Base-by-base conservation (phyloP, 2,329 filamentous ascomycete species). In the Colletotrichum sp. region DNA sequence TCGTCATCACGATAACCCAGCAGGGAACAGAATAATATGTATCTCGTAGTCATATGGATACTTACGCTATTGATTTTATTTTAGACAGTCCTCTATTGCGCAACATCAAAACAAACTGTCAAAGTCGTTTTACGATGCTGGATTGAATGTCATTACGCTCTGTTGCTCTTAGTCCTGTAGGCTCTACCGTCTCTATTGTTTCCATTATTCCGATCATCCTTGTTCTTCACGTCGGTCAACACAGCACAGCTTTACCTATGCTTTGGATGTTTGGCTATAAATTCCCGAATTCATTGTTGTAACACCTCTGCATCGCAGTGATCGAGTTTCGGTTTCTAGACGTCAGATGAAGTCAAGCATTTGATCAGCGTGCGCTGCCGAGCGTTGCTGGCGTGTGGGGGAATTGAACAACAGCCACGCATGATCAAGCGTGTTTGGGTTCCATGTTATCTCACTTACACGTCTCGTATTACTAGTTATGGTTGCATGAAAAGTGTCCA, bases 291-390 rank as follows among this genome's bases (percentile, higher is more conserved):
- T n/a, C 39, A 49, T 12, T 7, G 18, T 18, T 21, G 18, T 49
- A 49, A n/a, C 1, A 10, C 9, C n/a, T n/a, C 9, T 49, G 1
- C 39, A 49, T n/a, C 5, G 18, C 9, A n/a, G 18, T 12, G 0
- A 1, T n/a, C 7, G 16, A 49, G 39, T 49, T 49, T 12, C 9
- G 18, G 39, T 12, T n/a, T 44, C 6, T 44, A 1, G 16, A 44
- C 8, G 39, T 44, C 39, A 44, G 8, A n/a, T n/a, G 5, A n/a
- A 10, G 16, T 0, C 39, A 44, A 44, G 36, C 16, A 10, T 44
- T 39, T 8, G 2, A 39, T 2, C 34, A 39, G 34, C 34, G 34
- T 16, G 15, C 2, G 34, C 34, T 36, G 15, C 34, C 34, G 34
- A 36, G 34, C 34, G 34, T 5, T 36, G 34, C 15, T 16, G 4